Evolutionary conservation across 768 basidiomycete species (phyloP), one percentile per base, ranked within the genome.

Genomic region (Mycena leptocephala): DNA sequence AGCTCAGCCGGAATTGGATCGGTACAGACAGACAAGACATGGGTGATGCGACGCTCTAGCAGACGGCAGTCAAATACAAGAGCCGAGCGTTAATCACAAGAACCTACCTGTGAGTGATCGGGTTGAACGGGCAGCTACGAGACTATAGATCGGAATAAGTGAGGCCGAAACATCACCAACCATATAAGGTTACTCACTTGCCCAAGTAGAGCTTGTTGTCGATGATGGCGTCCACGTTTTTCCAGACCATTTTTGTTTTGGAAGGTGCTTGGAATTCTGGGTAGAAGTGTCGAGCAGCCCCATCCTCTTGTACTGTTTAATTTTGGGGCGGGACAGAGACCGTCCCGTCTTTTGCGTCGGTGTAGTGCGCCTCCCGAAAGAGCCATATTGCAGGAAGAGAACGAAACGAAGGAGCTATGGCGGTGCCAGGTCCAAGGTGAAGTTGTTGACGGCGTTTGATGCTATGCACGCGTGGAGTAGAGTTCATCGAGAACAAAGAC

Each of bases 11-110:
- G 93, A 63, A 95, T 94, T 7, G 88, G 87, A 69, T 96, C 95
- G 41, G 86, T 83, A 80, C 95, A 95, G 68, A 95, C 94, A 58
- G 95, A 95, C 22, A 96, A 83, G 64, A 96, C 92, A 84, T 96
- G 95, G 7, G 94, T 95, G 75, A 96, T 93, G 74, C 91, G 91
- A 78, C 92, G 92, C 83, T 95, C 94, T 63, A 46, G 20, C 8
- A 30, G 30, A 11, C 28, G 24, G 28, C 10, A 24, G 69, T 56
- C 28, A 62, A 43, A n/a, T 18, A 10, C 5, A 32, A 24, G 41
- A 22, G 20, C 24, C 30, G 24, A 20, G 30, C 32, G 14, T 32
- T 55, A 58, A 69, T 24, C n/a, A 35, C 2, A 59, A 35, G n/a
- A 71, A 37, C 77, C 26, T 39, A 75, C 77, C 77, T 46, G 91